Percentiles rank a stretch among this genome's conserved stretches.
Evolutionary conservation across 345 rosid genomes (phyloP).

Genomic region (Brassica carinata): DNA sequence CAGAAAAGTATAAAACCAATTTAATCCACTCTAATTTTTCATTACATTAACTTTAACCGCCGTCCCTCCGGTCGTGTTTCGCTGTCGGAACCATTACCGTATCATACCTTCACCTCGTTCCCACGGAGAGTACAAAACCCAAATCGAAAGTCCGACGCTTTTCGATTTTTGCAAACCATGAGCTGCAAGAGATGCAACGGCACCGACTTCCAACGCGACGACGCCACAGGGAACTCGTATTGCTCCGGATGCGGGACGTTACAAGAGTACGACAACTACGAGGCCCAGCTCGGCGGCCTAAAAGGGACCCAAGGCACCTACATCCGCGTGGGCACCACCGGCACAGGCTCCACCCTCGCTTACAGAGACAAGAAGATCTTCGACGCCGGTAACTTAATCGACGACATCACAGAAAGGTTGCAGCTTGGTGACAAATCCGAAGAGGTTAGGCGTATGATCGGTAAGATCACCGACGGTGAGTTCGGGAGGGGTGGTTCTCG

Average conservation of each 20-base stretch:
- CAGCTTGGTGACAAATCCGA: constrained; percentile 33
- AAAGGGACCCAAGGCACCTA: constrained; percentile 62
- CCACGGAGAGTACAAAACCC: background rate
- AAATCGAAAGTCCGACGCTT: constrained; percentile 9
- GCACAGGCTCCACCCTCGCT: constrained; percentile 51
- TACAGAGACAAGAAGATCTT: constrained; percentile 66
- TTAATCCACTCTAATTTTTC: background rate
- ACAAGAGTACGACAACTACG: constrained; percentile 48
- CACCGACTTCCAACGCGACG: constrained; percentile 49
- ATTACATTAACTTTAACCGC: background rate
- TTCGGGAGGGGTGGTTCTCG: constrained; percentile 74
- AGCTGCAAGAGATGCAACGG: constrained; percentile 58
- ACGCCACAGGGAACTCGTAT: constrained; percentile 41
- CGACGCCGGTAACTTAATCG: constrained; percentile 57
- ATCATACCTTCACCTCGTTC: background rate
- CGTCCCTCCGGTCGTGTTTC: constrained; percentile 1
- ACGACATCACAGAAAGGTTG: constrained; percentile 37
- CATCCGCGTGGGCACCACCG: constrained; percentile 57
- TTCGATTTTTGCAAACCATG: constrained; percentile 21
- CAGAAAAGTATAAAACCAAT: background rate
- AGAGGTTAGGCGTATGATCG: constrained; percentile 42
- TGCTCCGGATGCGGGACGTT: constrained; percentile 57
- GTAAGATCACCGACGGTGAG: constrained; percentile 65
- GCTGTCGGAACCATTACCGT: background rate
- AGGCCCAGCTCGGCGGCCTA: constrained; percentile 48